A percentile compares a stretch with the other conserved stretches of the same genome.
phyloP scores from a whole-genome alignment of 352 stramenopile species.

The Globisporangium iwayamae region DNA sequence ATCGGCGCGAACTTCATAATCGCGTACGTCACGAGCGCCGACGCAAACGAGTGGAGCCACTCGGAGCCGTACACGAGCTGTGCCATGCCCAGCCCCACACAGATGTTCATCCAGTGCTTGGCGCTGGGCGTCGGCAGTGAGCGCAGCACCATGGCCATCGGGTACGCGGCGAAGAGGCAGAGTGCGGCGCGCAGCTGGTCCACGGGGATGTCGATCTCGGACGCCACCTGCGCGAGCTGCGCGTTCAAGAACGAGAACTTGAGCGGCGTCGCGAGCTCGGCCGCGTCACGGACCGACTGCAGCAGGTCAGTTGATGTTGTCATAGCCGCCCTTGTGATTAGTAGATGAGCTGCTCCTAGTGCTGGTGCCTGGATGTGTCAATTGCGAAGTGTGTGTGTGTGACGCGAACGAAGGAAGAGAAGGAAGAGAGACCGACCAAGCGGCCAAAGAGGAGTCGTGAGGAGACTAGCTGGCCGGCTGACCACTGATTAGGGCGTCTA shows the following conservation, averaged over 20 bases:
- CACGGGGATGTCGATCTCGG: constrained; percentile 32
- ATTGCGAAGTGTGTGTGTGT: not conserved
- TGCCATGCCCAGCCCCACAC: constrained; percentile 90
- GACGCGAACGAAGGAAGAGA: not conserved
- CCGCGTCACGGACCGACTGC: constrained; percentile 17
- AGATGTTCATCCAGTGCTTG: constrained; percentile 92
- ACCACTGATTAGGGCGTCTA: not conserved
- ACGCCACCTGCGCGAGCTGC: constrained; percentile 35
- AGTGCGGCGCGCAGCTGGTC: constrained; percentile 83
- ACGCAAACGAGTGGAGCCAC: constrained; percentile 96
- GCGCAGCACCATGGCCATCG: constrained; percentile 88
- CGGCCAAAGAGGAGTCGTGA: not conserved
- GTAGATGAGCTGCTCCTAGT: not conserved
- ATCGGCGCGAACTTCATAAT: constrained; percentile 46
- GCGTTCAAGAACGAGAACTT: constrained; percentile 45
- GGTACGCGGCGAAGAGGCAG: constrained; percentile 92
- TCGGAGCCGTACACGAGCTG: constrained; percentile 91
- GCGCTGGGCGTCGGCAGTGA: constrained; percentile 68
- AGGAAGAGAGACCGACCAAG: not conserved
- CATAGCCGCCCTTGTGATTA: not conserved
- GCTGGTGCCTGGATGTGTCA: not conserved
- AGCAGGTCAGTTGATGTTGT: constrained; percentile 1
- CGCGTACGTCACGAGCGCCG: constrained; percentile 88
- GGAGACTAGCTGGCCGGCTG: not conserved
- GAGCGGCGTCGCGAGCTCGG: constrained; percentile 42